These are phyloP conservation scores for Phytophthora colocasiae DNA, from an alignment of 352 stramenopile species.

Conservation along the genomic window DNA sequence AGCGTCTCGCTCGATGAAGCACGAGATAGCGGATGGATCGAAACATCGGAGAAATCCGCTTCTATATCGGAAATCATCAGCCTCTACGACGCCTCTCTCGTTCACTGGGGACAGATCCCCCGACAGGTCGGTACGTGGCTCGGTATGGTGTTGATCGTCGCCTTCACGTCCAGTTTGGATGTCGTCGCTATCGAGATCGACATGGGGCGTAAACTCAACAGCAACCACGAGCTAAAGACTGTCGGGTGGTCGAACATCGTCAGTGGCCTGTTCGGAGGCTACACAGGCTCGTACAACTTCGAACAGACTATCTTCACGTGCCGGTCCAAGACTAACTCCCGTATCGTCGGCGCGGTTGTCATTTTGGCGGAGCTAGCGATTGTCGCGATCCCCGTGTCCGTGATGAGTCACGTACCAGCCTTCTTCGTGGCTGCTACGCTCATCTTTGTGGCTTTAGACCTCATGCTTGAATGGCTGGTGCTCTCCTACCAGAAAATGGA, in stretches of 20 bases:
- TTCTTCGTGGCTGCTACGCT: slow-evolving; percentile 98
- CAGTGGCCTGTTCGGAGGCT: slow-evolving; percentile 94
- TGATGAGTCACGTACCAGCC: slow-evolving; percentile 95
- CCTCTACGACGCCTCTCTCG: slow-evolving; percentile 89
- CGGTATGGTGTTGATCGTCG: slow-evolving; percentile 97
- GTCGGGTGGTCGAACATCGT: slow-evolving; percentile 97
- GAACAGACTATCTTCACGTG: slow-evolving; percentile 98
- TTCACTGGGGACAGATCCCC: slow-evolving; percentile 91
- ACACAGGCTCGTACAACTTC: slow-evolving; percentile 99
- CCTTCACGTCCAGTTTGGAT: slow-evolving; percentile 96
- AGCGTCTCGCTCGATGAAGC: slow-evolving; percentile 89
- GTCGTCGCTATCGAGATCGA: slow-evolving; percentile 97
- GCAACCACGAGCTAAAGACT: slow-evolving; percentile 94
- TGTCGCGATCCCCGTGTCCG: slow-evolving; percentile 88
- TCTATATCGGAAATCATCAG: slow-evolving; percentile 71
- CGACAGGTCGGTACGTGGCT: slow-evolving; percentile 91
- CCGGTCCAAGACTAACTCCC: slow-evolving; percentile 88
- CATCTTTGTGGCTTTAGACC: slow-evolving; percentile 96
- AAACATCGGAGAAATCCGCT: slow-evolving; percentile 52
- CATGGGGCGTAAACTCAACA: slow-evolving; percentile 92
- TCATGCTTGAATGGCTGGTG: slow-evolving; percentile 97
- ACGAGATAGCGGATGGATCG: slow-evolving; percentile 91
- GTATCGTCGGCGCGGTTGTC: slow-evolving; percentile 90
- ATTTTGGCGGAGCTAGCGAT: slow-evolving; percentile 86
- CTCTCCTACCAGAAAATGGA: slow-evolving; percentile 79